Conservation (phyloP, 1,139 yeast species). For the Pichia sp. region DNA sequence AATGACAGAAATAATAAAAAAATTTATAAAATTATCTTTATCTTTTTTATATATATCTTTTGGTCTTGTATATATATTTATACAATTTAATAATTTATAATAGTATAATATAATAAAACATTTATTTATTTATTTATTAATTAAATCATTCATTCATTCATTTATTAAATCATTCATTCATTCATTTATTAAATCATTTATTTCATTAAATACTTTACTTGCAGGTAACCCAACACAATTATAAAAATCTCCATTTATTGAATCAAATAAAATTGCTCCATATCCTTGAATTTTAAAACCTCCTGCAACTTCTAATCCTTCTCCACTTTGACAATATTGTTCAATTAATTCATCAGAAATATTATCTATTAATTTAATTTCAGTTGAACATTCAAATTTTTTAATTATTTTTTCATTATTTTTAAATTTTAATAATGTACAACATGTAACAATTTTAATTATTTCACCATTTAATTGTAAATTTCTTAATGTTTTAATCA, state of each 20-base stretch:
- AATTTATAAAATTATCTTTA: too few species aligned
- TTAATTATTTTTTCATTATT: slow-evolving; percentile 3
- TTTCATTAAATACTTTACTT: slow-evolving; percentile 40
- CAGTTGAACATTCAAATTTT: slow-evolving; percentile 37
- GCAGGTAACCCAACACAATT: slow-evolving; percentile 91
- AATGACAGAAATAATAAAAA: not conserved
- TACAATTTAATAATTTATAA: not conserved
- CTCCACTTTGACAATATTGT: slow-evolving; percentile 61
- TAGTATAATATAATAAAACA: not conserved
- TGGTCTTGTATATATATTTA: not conserved
- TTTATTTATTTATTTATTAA: not conserved
- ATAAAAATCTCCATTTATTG: slow-evolving; percentile 71
- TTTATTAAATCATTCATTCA: slow-evolving; percentile 5
- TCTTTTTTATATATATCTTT: slow-evolving; percentile 5
- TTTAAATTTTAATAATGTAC: slow-evolving; percentile 8
- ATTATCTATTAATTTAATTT: slow-evolving; percentile 40
- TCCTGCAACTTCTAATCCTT: slow-evolving; percentile 82
- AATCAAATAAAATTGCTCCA: slow-evolving; percentile 59
- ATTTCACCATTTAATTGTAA: slow-evolving; percentile 32
- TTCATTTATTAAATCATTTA: slow-evolving; percentile 13
- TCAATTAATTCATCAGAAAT: slow-evolving; percentile 49
- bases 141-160: not conserved
- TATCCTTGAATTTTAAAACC: slow-evolving; percentile 81
- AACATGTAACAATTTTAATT: slow-evolving; percentile 28
- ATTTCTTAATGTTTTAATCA: slow-evolving; percentile 42